Conservation (phyloP, 1,284 basidiomycete genomes). For the Apiotrichum veenhuisii region DNA sequence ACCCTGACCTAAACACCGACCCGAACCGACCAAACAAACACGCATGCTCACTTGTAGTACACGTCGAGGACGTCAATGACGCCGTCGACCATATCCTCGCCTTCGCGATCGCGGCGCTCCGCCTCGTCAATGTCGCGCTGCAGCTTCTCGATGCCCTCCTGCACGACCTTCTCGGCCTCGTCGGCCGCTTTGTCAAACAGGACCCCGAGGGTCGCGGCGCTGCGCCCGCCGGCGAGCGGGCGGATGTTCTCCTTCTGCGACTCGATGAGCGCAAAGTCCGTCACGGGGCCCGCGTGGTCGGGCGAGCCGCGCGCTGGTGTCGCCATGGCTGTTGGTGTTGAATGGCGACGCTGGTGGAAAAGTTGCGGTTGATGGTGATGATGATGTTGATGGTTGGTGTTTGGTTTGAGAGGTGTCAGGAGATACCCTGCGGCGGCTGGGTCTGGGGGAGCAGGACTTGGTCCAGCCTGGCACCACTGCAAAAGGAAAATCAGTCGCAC, state of each 20-base stretch:
- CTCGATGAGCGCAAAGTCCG: conserved; percentile 53
- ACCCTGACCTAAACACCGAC: not conserved
- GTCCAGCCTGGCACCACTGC: too few species aligned
- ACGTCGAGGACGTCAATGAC: conserved; percentile 52
- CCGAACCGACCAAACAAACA: not conserved
- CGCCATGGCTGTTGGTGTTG: conserved; percentile 10
- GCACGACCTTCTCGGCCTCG: conserved; percentile 49
- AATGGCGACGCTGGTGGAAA: too few species aligned
- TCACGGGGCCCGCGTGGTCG: conserved; percentile 34
- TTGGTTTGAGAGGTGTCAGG: not conserved
- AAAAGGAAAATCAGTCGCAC: not conserved
- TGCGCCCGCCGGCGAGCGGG: conserved; percentile 55
- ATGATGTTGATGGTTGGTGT: not conserved
- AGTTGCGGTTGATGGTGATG: not conserved
- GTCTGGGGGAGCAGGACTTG: too few species aligned
- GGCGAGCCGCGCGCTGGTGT: conserved; percentile 9
- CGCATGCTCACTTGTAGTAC: conserved; percentile 46
- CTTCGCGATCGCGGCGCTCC: conserved; percentile 48
- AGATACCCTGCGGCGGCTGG: too few species aligned
- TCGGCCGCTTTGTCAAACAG: conserved; percentile 48
- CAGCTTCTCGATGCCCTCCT: conserved; percentile 49
- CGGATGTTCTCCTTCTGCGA: conserved; percentile 61
- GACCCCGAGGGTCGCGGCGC: conserved; percentile 55
- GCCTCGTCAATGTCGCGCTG: conserved; percentile 47
- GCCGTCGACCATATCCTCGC: conserved; percentile 57